phyloP scores from a whole-genome alignment of 2,329 filamentous ascomycete species.

The Juglanconis oblonga region DNA sequence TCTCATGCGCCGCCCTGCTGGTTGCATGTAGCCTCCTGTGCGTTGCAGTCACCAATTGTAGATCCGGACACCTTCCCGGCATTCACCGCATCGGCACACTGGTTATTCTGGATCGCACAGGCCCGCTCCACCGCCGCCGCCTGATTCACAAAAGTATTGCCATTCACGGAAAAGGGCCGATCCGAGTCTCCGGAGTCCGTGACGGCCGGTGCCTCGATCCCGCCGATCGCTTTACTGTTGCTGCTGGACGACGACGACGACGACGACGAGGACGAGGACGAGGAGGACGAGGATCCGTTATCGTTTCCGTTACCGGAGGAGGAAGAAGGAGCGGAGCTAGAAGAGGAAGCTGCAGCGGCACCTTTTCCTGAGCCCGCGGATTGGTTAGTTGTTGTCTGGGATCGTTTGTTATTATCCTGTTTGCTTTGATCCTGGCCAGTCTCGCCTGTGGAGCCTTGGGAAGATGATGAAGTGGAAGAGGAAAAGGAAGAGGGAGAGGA shows the following conservation, averaged over 20 bases:
- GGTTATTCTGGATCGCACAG: conserved; percentile 63
- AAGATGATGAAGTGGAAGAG: conserved; percentile 6
- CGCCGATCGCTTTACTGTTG: conserved; percentile 42
- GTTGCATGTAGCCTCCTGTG: conserved; percentile 48
- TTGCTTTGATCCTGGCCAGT: neutral
- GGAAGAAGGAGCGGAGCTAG: neutral
- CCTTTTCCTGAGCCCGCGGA: neutral
- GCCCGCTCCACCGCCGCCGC: conserved; percentile 56
- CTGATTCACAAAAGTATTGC: conserved; percentile 55
- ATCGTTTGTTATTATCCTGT: neutral
- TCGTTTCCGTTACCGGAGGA: conserved; percentile 2
- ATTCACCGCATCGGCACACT: conserved; percentile 57
- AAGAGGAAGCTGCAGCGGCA: neutral
- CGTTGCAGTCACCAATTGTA: conserved; percentile 49
- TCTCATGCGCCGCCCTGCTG: conserved; percentile 30
- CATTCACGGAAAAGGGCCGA: conserved; percentile 56
- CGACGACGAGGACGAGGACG: conserved; percentile 5
- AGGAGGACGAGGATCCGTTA: neutral
- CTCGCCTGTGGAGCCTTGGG: conserved; percentile 3
- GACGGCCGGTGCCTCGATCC: conserved; percentile 49
- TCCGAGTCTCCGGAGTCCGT: conserved; percentile 42
- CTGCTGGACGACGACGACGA: neutral
- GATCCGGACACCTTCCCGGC: conserved; percentile 38
- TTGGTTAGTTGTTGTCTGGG: neutral
- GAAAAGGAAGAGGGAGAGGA: conserved; percentile 4